phyloP scores from a whole-genome alignment of 2,329 filamentous ascomycete genomes.

The Colletotrichum eremochloae region DNA sequence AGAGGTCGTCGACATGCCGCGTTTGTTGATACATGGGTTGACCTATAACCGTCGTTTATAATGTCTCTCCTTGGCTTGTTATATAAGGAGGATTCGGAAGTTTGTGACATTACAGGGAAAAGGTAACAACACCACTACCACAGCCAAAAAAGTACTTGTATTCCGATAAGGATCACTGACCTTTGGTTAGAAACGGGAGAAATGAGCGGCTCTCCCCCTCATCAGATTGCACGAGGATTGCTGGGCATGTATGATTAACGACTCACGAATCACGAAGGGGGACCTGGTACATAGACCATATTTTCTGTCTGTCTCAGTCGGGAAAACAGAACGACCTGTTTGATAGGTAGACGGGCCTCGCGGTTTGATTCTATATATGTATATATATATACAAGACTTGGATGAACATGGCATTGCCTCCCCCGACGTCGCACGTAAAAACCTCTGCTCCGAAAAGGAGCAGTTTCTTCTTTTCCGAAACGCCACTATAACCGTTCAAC shows the following conservation, averaged over 20 bases:
- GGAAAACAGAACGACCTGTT: conserved; percentile 6
- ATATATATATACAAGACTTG: background rate
- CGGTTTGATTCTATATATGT: background rate
- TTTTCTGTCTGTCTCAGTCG: background rate
- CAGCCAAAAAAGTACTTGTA: background rate
- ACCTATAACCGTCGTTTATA: background rate
- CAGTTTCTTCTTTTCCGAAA: background rate
- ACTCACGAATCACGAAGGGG: conserved; percentile 24
- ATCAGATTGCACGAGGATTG: background rate
- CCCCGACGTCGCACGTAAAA: background rate
- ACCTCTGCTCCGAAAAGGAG: background rate
- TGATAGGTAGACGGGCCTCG: background rate
- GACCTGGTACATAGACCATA: background rate
- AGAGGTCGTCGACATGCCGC: background rate
- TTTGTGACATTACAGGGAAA: background rate
- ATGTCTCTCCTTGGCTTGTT: background rate
- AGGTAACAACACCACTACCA: background rate
- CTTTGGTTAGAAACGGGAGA: background rate
- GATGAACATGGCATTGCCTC: too few relatives aligned
- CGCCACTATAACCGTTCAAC: background rate
- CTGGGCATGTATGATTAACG: conserved; percentile 5
- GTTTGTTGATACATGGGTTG: background rate
- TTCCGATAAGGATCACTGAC: too few relatives aligned
- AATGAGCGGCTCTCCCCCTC: background rate
- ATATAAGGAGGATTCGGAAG: too few relatives aligned